These are phyloP conservation scores for Chalciporus chontae DNA, from an alignment of 768 basidiomycete genomes.

Conservation along the genomic window DNA sequence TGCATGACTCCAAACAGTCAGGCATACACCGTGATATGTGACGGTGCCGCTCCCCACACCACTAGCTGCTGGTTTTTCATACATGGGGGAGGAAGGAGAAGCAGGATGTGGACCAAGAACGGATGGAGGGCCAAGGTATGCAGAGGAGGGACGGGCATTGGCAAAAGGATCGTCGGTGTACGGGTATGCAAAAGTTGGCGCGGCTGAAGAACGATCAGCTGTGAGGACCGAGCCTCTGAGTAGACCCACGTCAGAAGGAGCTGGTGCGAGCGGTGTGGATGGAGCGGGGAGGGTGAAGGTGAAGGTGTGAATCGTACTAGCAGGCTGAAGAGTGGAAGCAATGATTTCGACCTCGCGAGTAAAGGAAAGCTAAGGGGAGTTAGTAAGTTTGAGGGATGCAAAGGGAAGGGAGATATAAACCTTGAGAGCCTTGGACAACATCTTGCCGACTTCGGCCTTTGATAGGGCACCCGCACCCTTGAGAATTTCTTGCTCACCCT, in stretches of 20 bases:
- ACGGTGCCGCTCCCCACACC: conserved; percentile 43
- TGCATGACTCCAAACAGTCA: conserved; percentile 95
- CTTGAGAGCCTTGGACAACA: conserved; percentile 90
- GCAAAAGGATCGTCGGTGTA: conserved; percentile 73
- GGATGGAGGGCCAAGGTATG: conserved; percentile 77
- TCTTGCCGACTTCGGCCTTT: conserved; percentile 86
- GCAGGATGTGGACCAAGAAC: conserved; percentile 41
- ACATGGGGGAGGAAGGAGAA: conserved; percentile 25
- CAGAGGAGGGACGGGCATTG: conserved; percentile 67
- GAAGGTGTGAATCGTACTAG: conserved; percentile 89
- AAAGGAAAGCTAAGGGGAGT: conserved; percentile 67
- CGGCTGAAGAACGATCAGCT: conserved; percentile 60
- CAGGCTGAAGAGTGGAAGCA: conserved; percentile 90
- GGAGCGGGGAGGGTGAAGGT: conserved; percentile 82
- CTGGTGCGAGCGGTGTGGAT: conserved; percentile 71
- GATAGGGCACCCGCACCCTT: conserved; percentile 79
- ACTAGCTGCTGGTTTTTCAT: conserved; percentile 26
- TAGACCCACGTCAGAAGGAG: conserved; percentile 54
- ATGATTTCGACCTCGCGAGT: conserved; percentile 92
- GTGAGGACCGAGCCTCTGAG: conserved; percentile 75
- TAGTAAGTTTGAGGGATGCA: neutral
- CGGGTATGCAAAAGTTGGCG: conserved; percentile 65
- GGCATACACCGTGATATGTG: conserved; percentile 86
- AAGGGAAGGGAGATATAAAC: conserved; percentile 34
- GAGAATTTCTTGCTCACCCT: conserved; percentile 54